phyloP scores from a whole-genome alignment of 139 green algal genomes.

The Spirogloea muscicola region DNA sequence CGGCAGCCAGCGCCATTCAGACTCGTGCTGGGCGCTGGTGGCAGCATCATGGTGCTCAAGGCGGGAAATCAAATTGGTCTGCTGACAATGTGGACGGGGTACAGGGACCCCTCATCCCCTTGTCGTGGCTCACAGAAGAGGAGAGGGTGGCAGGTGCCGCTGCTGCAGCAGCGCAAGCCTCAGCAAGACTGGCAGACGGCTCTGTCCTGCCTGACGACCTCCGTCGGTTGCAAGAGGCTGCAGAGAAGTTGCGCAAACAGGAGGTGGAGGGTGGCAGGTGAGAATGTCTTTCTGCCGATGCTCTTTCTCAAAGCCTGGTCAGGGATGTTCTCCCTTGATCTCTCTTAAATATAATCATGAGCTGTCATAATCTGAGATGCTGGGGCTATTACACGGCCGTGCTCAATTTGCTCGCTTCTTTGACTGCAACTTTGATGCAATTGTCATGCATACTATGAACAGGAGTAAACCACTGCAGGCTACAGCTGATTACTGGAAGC shows the following conservation, averaged over 20 bases:
- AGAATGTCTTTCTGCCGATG: too few species aligned
- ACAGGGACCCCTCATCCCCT: not conserved
- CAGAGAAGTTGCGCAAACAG: not conserved
- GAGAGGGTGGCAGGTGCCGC: not conserved
- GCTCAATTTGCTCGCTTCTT: too few species aligned
- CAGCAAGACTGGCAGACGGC: not conserved
- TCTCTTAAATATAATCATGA: too few species aligned
- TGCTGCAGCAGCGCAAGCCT: not conserved
- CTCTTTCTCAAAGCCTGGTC: too few species aligned
- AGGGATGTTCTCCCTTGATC: too few species aligned
- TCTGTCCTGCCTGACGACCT: constrained; percentile 13
- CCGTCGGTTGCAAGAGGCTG: constrained; percentile 6
- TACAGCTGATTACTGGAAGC: too few species aligned
- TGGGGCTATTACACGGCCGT: too few species aligned
- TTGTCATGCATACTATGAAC: too few species aligned
- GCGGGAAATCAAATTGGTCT: not conserved
- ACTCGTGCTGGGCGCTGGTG: not conserved
- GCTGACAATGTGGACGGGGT: not conserved
- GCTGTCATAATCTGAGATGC: too few species aligned
- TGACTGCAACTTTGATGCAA: too few species aligned
- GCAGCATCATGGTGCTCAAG: not conserved
- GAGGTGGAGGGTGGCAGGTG: too few species aligned
- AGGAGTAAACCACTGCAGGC: too few species aligned
- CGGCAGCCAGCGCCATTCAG: constrained; percentile 6
- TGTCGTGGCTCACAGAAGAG: not conserved